Conservation (phyloP, 192 early-diverging fungal species). For the Chytriomyces sp. region DNA sequence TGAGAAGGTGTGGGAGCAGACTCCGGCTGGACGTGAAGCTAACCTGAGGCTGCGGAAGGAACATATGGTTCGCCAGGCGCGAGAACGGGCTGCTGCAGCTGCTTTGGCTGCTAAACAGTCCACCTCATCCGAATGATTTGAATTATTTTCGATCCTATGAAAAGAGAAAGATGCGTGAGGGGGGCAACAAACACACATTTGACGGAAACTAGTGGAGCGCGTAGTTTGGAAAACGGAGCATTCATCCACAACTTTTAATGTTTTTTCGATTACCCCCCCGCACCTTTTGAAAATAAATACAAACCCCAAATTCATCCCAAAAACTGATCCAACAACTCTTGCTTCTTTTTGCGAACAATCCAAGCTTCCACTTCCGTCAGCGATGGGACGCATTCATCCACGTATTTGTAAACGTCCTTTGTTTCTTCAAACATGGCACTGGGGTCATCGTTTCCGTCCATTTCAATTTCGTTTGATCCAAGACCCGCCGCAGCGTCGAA, state of each 20-base stretch:
- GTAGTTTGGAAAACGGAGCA: no score
- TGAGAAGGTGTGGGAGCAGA: slow-evolving; percentile 28
- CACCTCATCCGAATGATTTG: background rate
- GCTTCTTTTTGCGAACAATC: slow-evolving; percentile 72
- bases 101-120: background rate
- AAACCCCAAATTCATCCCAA: slow-evolving; percentile 12
- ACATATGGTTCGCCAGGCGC: slow-evolving; percentile 34
- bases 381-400: slow-evolving; percentile 58
- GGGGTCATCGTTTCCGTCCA: slow-evolving; percentile 38
- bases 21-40: slow-evolving; percentile 19
- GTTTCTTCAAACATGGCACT: slow-evolving; percentile 29
- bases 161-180: background rate
- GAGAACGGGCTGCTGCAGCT: slow-evolving; percentile 17
- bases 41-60: slow-evolving; percentile 36
- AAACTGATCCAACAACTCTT: slow-evolving; percentile 45
- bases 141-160: background rate
- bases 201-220: background rate
- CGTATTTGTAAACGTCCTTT: slow-evolving; percentile 35
- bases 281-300: background rate
- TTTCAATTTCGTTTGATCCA: slow-evolving; percentile 47
- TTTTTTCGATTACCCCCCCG: no score
- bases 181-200: no score
- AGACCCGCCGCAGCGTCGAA: slow-evolving; percentile 25
- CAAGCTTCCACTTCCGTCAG: slow-evolving; percentile 79
- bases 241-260: background rate